Conservation (phyloP, 768 basidiomycete species). For the Lyophyllum atratum region DNA sequence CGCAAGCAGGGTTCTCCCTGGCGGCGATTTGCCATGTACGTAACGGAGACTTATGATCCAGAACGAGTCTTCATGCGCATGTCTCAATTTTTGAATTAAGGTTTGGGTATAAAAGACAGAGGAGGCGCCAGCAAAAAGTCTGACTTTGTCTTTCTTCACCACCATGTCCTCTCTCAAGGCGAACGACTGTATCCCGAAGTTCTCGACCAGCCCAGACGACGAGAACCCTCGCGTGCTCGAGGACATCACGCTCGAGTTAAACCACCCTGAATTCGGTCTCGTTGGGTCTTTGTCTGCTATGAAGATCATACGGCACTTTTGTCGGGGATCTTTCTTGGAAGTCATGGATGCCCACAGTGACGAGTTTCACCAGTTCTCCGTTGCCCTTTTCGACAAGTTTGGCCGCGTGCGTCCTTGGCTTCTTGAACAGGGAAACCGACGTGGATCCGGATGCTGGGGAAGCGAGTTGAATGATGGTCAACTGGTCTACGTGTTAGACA, state of each 20-base stretch:
- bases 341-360: constrained; percentile 30
- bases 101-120: not conserved
- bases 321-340: constrained; percentile 17
- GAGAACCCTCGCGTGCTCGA: constrained; percentile 9
- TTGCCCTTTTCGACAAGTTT: constrained; percentile 29
- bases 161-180: not conserved
- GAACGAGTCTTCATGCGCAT: no score
- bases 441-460: constrained; percentile 34
- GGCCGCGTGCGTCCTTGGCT: constrained; percentile 24
- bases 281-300: constrained; percentile 11
- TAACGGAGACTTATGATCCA: no score
- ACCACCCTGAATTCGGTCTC: constrained; percentile 10
- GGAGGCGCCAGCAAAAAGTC: not conserved
- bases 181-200: not conserved
- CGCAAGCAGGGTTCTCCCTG: no score
- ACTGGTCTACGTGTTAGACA: constrained; percentile 27
- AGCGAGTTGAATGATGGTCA: constrained; percentile 26
- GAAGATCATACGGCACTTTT: constrained; percentile 8
- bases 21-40: no score
- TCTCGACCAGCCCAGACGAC: not conserved
- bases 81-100: no score
- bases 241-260: constrained; percentile 6
- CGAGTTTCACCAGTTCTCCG: constrained; percentile 32
- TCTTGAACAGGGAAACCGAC: constrained; percentile 25
- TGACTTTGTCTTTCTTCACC: not conserved